A percentile compares a stretch with the other conserved stretches of the same genome.
Evolutionary conservation across 495 filamentous ascomycete genomes (phyloP).

Genomic region (Podospora conica): DNA sequence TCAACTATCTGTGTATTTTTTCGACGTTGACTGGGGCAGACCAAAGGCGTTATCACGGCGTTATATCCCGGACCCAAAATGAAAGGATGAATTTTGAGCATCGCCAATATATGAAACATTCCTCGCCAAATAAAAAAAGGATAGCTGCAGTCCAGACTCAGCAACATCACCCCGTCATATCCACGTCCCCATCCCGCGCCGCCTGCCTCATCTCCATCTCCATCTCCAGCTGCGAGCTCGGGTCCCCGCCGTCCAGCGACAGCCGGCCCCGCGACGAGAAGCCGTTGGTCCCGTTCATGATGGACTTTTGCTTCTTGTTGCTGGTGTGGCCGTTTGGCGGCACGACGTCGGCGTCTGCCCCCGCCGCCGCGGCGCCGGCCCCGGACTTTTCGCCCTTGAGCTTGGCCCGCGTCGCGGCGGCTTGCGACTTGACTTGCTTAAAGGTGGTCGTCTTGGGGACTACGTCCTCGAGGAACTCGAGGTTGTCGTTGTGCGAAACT

Average conservation of each 20-base stretch:
- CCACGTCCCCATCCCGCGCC: constrained; percentile 46
- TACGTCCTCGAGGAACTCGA: constrained; percentile 90
- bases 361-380: background rate
- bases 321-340: constrained; percentile 20
- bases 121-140: background rate
- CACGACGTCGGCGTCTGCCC: constrained; percentile 23
- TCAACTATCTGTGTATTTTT: background rate
- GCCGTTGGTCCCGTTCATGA: constrained; percentile 30
- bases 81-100: background rate
- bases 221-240: constrained; percentile 39
- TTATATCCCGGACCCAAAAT: background rate
- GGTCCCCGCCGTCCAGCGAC: constrained; percentile 25
- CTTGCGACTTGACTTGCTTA: constrained; percentile 64
- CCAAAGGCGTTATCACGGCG: background rate
- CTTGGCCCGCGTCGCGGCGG: constrained; percentile 36
- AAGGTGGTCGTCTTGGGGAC: constrained; percentile 79
- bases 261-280: constrained; percentile 11
- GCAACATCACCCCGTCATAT: constrained; percentile 42
- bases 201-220: constrained; percentile 48
- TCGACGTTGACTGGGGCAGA: background rate
- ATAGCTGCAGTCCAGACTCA: background rate
- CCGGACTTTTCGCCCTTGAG: constrained; percentile 28
- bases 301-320: constrained; percentile 38
- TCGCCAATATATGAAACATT: background rate
- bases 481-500: constrained; percentile 82